phyloP scores from a whole-genome alignment of 352 stramenopile genomes.

The Phytophthora palmivora region DNA sequence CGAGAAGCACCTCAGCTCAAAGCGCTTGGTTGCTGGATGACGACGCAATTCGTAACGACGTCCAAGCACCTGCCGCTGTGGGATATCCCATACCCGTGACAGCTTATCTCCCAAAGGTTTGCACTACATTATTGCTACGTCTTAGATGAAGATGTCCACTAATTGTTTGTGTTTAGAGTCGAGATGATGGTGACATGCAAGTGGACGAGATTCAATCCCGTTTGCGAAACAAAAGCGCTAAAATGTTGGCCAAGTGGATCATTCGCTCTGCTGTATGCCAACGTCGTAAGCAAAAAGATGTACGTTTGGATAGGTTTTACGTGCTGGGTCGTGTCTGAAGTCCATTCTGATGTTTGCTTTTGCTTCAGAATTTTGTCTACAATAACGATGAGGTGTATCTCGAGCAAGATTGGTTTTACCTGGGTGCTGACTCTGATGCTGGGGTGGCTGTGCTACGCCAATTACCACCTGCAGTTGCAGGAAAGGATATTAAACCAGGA shows the following conservation, averaged over 20 bases:
- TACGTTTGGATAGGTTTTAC: slow-evolving; percentile 31
- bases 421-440: slow-evolving; percentile 71
- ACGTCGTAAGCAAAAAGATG: slow-evolving; percentile 52
- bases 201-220: slow-evolving; percentile 84
- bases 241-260: slow-evolving; percentile 83
- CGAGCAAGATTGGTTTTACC: slow-evolving; percentile 88
- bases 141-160: background rate
- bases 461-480: slow-evolving; percentile 38
- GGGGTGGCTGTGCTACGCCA: slow-evolving; percentile 72
- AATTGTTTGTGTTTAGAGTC: slow-evolving; percentile 43
- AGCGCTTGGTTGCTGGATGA: slow-evolving; percentile 61
- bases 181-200: slow-evolving; percentile 76
- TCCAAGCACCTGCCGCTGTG: slow-evolving; percentile 53
- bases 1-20: slow-evolving; percentile 76
- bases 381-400: slow-evolving; percentile 86
- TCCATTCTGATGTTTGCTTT: background rate
- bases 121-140: background rate
- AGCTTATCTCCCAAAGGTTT: slow-evolving; percentile 78
- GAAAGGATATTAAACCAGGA: slow-evolving; percentile 53
- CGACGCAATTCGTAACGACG: slow-evolving; percentile 53
- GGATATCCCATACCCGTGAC: slow-evolving; percentile 67
- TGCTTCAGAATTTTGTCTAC: slow-evolving; percentile 76
- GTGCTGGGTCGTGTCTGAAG: background rate
- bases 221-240: slow-evolving; percentile 76
- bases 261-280: slow-evolving; percentile 69